Conservation (phyloP, 164 flowering plant species). For the Magnolia officinalis region DNA sequence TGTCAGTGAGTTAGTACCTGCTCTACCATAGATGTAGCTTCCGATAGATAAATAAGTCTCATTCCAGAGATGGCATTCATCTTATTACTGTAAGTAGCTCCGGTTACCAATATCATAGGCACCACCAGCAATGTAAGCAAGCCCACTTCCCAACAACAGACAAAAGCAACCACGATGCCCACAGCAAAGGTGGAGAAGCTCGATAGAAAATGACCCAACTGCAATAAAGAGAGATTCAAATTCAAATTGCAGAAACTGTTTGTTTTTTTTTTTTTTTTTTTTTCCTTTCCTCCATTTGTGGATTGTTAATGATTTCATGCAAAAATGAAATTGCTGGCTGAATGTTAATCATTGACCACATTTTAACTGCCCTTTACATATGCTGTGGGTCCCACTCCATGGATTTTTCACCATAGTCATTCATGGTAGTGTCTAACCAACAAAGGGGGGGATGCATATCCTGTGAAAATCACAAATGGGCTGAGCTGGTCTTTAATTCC, state of each 20-base stretch:
- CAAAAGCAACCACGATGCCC: slow-evolving; percentile 51
- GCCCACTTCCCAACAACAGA: slow-evolving; percentile 60
- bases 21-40: slow-evolving; percentile 61
- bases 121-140: slow-evolving; percentile 50
- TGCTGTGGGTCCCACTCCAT: too few relatives aligned
- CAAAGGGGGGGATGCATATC: too few relatives aligned
- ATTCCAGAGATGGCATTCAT: slow-evolving; percentile 47
- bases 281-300: background rate
- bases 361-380: too few relatives aligned
- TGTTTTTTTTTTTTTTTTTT: background rate
- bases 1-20: slow-evolving; percentile 35
- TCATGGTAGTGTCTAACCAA: too few relatives aligned
- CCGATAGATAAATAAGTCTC: slow-evolving; percentile 39
- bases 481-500: background rate
- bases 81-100: slow-evolving; percentile 60
- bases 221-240: slow-evolving; percentile 5
- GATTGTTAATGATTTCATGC: background rate
- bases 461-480: background rate
- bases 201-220: slow-evolving; percentile 66
- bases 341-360: too few relatives aligned
- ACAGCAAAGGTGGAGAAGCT: slow-evolving; percentile 48
- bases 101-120: slow-evolving; percentile 50
- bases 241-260: background rate
- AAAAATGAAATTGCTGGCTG: background rate
- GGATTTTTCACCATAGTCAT: too few relatives aligned